Percentiles rank a stretch among this genome's conserved stretches.
Evolutionary conservation across 2,329 filamentous ascomycete genomes (phyloP).

Genomic region (Claviceps sp.): DNA sequence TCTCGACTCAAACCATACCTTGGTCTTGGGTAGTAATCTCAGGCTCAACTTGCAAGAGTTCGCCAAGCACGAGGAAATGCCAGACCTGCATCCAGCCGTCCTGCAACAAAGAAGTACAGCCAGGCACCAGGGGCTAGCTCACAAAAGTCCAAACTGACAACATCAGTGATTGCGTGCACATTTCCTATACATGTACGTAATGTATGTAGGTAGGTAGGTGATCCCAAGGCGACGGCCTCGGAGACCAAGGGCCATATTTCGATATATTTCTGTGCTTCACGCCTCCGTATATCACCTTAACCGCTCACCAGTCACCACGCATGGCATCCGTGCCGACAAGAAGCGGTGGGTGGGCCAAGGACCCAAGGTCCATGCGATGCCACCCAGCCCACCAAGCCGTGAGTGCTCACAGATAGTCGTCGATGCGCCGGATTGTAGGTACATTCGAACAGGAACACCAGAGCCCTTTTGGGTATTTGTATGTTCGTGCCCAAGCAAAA

Average conservation of each 20-base stretch:
- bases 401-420: neutral
- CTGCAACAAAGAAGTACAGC: neutral
- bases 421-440: neutral
- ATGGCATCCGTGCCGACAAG: neutral
- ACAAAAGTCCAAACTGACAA: neutral
- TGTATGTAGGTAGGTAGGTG: no score
- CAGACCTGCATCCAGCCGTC: slow-evolving; percentile 2
- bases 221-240: no score
- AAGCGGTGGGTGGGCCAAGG: neutral
- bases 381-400: neutral
- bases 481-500: no score
- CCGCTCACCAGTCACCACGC: no score
- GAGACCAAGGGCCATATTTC: no score
- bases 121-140: neutral
- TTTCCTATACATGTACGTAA: no score
- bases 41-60: neutral
- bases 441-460: neutral
- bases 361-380: neutral
- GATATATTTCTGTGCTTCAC: no score
- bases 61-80: neutral
- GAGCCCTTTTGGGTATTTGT: neutral
- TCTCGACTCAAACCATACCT: neutral
- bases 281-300: no score
- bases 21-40: neutral
- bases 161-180: neutral